Percentiles rank a stretch among this genome's conserved stretches.
Conservation (phyloP, 805 yeast genomes). For the Candida silvatica region DNA sequence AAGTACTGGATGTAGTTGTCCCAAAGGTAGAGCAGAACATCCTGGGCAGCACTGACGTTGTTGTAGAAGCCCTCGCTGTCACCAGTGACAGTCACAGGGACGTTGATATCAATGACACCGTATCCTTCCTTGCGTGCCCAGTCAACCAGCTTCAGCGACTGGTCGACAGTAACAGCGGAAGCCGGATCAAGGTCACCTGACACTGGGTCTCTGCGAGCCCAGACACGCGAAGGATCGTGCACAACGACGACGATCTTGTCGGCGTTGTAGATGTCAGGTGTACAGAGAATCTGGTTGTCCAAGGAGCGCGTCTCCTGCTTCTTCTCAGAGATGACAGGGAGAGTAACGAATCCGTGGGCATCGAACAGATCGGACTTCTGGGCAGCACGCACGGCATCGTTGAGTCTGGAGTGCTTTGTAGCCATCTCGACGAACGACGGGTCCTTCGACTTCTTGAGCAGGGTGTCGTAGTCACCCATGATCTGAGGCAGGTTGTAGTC, state of each 20-base stretch:
- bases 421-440: constrained; percentile 27
- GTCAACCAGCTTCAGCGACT: constrained; percentile 59
- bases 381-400: constrained; percentile 67
- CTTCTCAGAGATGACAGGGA: constrained; percentile 50
- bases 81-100: constrained; percentile 50
- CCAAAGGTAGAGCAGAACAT: constrained; percentile 73
- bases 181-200: constrained; percentile 71
- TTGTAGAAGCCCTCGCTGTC: constrained; percentile 45
- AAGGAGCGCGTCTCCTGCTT: constrained; percentile 38
- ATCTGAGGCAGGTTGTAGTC: constrained; percentile 22
- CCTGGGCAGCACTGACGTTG: constrained; percentile 65
- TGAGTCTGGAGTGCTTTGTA: constrained; percentile 41
- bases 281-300: constrained; percentile 62
- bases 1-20: constrained; percentile 82
- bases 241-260: constrained; percentile 62
- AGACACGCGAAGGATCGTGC: constrained; percentile 88
- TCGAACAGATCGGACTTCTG: constrained; percentile 53
- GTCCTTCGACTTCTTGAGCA: constrained; percentile 32
- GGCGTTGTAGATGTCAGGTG: constrained; percentile 56
- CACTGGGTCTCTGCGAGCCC: constrained; percentile 79
- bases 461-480: constrained; percentile 24
- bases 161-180: constrained; percentile 68
- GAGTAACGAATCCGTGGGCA: constrained; percentile 48
- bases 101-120: constrained; percentile 78
- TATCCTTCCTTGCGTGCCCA: constrained; percentile 53